A percentile compares a stretch with the other conserved stretches of the same genome.
Evolutionary conservation across 441 rosid species (phyloP).

Genomic region (Arabidopsis hybrid): DNA sequence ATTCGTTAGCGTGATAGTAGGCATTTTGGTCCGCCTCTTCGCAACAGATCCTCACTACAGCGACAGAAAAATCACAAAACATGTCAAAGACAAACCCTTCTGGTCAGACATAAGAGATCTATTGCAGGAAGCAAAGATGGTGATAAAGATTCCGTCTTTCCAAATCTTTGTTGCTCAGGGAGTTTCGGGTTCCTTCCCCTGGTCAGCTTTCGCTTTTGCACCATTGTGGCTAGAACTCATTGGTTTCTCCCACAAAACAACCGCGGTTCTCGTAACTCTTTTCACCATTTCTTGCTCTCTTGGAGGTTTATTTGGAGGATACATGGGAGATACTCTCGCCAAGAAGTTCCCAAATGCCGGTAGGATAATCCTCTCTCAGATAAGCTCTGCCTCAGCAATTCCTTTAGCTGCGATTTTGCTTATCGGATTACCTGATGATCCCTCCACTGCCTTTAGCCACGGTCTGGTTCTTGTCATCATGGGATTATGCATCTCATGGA

Average conservation of each 20-base stretch:
- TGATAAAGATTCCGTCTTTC: conserved; percentile 73
- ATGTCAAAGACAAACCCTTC: conserved; percentile 45
- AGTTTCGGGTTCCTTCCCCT: conserved; percentile 73
- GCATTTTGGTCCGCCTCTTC: conserved; percentile 59
- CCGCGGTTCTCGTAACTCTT: conserved; percentile 61
- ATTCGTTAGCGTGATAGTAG: conserved; percentile 64
- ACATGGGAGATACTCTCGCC: conserved; percentile 71
- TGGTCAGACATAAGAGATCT: conserved; percentile 56
- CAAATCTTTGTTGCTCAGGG: conserved; percentile 85
- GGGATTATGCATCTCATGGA: conserved; percentile 80
- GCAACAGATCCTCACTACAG: conserved; percentile 65
- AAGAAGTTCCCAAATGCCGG: conserved; percentile 66
- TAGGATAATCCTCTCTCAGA: conserved; percentile 73
- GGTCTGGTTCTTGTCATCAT: conserved; percentile 63
- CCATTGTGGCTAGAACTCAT: conserved; percentile 85
- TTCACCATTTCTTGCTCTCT: conserved; percentile 59
- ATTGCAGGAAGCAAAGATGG: conserved; percentile 63
- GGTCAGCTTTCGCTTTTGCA: conserved; percentile 76
- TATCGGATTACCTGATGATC: conserved; percentile 67
- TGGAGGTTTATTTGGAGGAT: conserved; percentile 73
- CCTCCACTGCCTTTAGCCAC: conserved; percentile 59
- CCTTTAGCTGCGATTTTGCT: conserved; percentile 80
- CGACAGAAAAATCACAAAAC: conserved; percentile 23
- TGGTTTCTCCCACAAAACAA: conserved; percentile 71
- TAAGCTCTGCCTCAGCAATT: conserved; percentile 72